Base-by-base conservation (phyloP, 2,329 filamentous ascomycete species). In the Penicillium corylophilum region DNA sequence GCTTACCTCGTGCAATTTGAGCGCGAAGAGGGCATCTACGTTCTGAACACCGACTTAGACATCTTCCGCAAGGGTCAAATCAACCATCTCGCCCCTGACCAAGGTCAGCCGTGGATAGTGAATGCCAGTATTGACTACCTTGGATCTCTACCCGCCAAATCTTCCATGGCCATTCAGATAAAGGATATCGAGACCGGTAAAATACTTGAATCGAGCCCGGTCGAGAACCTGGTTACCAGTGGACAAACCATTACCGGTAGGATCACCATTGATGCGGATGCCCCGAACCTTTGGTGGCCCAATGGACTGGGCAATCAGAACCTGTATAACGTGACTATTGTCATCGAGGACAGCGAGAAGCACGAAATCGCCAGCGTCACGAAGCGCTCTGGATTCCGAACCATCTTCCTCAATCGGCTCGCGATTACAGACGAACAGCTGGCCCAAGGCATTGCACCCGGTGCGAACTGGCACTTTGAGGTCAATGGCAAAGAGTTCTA, bases 401-500 rank as follows among this genome's bases (percentile, higher is more conserved):
- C 83, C 0, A 85, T 86, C 40, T 78, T 85, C 6, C 71, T 84
- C 16, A 84, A 85, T 52, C 73, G 79, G 60, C 73, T 74, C 1
- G 77, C 77, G 3, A 78, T 85, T 22, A 80, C 80, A 0, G 72
- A 80, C 0, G 73, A 73, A 1, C 81, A 86, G 54, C 63, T 82
- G 1, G 71, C 74, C 1, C 71, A 75, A 51, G 82, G 83, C 1
- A 78, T 84, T 53, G 75, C 79, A n/a, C 76, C 77, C 0, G 81
- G 80, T 7, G 79, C 78, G 39, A 81, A 82, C 64, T 83, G 82
- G 82, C 82, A 86, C 62, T 86, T 87, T 56, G 82, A 86, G 62
- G 76, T 87, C 53, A 87, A 87, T 53, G 83, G 83, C 0, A 77
- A 81, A 44, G 78, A 82, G 12, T 83, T 87, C 57, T 87, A 84